A percentile compares a stretch with the other conserved stretches of the same genome.
Conservation (phyloP, 1,284 basidiomycete genomes). For the Xanthoconium separans region DNA sequence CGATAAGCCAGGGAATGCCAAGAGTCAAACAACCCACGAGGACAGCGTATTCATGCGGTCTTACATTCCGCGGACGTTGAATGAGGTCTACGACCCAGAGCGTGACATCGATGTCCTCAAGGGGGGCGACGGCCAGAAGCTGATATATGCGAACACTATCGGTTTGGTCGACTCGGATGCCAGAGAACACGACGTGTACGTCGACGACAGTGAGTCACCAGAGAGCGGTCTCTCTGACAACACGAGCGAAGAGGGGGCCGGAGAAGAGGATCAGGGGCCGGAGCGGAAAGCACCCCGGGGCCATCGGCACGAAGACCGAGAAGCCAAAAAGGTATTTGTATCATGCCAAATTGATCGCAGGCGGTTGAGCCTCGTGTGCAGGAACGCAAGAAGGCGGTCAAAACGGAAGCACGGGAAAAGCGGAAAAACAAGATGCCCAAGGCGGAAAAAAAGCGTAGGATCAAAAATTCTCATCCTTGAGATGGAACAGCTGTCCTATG, state of each 20-base stretch:
- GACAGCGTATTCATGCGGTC: slow-evolving; percentile 86
- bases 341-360: slow-evolving; percentile 6
- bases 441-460: slow-evolving; percentile 82
- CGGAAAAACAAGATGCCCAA: slow-evolving; percentile 93
- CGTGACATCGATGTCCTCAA: slow-evolving; percentile 78
- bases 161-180: slow-evolving; percentile 57
- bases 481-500: slow-evolving; percentile 27
- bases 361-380: slow-evolving; percentile 34
- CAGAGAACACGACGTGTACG: slow-evolving; percentile 11
- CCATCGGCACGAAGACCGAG: slow-evolving; percentile 87
- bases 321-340: slow-evolving; percentile 79
- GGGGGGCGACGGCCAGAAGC: slow-evolving; percentile 64
- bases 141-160: slow-evolving; percentile 87
- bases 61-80: slow-evolving; percentile 90
- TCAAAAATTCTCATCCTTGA: slow-evolving; percentile 51
- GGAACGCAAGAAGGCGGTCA: slow-evolving; percentile 88
- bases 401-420: slow-evolving; percentile 85
- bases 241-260: slow-evolving; percentile 28
- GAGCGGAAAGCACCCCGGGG: slow-evolving; percentile 60
- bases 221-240: slow-evolving; percentile 19
- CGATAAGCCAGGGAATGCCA: slow-evolving; percentile 1
- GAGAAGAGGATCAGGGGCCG: slow-evolving; percentile 34
- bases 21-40: slow-evolving; percentile 49
- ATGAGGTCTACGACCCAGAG: slow-evolving; percentile 92
- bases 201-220: slow-evolving; percentile 16